Evolutionary conservation across 2,329 filamentous ascomycete genomes (phyloP).

Genomic region (Beauveria brongniartii): DNA sequence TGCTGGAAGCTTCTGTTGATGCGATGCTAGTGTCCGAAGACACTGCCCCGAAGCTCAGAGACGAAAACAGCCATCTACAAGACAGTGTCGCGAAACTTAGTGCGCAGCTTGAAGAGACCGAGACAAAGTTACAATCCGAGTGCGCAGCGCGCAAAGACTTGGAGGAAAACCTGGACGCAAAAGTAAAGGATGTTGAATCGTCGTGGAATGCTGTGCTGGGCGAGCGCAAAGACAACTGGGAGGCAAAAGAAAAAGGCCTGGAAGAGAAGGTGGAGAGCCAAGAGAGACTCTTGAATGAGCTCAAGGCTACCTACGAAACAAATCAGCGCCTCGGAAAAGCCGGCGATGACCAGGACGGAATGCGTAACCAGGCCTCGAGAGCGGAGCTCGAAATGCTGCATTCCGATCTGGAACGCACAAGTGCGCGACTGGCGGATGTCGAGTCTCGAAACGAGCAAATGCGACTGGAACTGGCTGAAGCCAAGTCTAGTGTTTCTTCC

Average conservation of each 20-base stretch:
- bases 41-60: conserved; percentile 78
- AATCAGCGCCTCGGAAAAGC: conserved; percentile 77
- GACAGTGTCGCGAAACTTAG: conserved; percentile 68
- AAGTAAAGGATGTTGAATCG: conserved; percentile 80
- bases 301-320: conserved; percentile 96
- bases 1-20: conserved; percentile 93
- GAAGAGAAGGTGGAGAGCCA: conserved; percentile 95
- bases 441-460: conserved; percentile 93
- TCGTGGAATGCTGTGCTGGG: conserved; percentile 85
- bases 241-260: conserved; percentile 79
- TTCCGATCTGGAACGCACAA: conserved; percentile 85
- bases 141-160: conserved; percentile 62
- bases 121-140: conserved; percentile 73
- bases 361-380: conserved; percentile 61
- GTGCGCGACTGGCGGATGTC: conserved; percentile 76
- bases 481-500: conserved; percentile 59
- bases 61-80: conserved; percentile 84
- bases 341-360: conserved; percentile 51
- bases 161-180: conserved; percentile 68
- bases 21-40: conserved; percentile 88
- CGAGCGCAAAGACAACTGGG: conserved; percentile 96
- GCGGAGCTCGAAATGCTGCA: conserved; percentile 92
- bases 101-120: conserved; percentile 72
- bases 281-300: conserved; percentile 82
- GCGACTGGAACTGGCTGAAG: conserved; percentile 81